Evolutionary conservation across 2,329 filamentous ascomycete genomes (phyloP).

Genomic region (Pseudonectria foliicola): DNA sequence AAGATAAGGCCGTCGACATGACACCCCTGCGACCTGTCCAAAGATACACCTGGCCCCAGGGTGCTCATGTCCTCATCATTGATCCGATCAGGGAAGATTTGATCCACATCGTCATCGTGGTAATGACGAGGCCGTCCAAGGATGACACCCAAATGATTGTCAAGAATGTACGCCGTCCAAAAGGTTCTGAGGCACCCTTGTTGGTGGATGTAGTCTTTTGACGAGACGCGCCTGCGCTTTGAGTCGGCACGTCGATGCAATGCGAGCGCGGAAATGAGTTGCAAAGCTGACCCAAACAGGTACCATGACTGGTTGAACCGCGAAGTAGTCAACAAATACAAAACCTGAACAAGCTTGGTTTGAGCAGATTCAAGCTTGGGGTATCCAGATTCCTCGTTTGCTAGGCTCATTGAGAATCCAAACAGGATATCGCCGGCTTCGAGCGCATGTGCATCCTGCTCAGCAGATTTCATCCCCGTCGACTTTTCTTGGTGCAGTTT

Average conservation of each 20-base stretch:
- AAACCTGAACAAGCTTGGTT: constrained; percentile 48
- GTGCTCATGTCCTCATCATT: constrained; percentile 51
- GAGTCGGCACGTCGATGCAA: constrained; percentile 20
- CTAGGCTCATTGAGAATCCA: constrained; percentile 32
- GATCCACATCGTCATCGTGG: constrained; percentile 58
- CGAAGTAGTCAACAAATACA: constrained; percentile 52
- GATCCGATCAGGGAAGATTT: constrained; percentile 47
- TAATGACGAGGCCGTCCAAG: constrained; percentile 54
- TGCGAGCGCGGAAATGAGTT: constrained; percentile 41
- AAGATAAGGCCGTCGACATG: constrained; percentile 42
- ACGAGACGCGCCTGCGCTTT: constrained; percentile 12
- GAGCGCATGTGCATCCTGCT: constrained; percentile 20
- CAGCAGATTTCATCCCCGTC: constrained; percentile 14
- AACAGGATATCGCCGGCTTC: constrained; percentile 36
- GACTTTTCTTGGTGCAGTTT: constrained; percentile 38
- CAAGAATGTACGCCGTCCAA: constrained; percentile 55
- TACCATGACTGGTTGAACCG: constrained; percentile 56
- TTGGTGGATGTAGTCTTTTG: constrained; percentile 34
- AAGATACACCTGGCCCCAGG: constrained; percentile 25
- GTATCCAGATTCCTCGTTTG: constrained; percentile 43
- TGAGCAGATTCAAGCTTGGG: constrained; percentile 51
- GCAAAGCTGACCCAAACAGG: constrained; percentile 49
- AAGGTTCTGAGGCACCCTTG: constrained; percentile 53
- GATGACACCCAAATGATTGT: constrained; percentile 57
- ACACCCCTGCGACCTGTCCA: constrained; percentile 33